Base-by-base conservation (phyloP, 805 yeast species). In the Pichia nanzhaoensis region DNA sequence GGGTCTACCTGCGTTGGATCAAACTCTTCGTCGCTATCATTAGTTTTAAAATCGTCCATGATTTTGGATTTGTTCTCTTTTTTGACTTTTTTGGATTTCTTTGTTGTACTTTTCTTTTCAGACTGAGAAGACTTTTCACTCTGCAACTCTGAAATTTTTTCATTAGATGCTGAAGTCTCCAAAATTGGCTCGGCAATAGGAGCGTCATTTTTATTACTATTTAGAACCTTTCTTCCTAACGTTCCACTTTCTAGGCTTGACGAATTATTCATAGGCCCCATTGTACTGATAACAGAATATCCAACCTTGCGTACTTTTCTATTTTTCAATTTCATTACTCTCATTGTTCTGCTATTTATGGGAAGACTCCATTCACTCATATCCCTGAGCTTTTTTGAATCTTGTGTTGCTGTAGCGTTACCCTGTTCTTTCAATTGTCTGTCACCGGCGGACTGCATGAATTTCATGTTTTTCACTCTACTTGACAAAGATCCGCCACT, bases 401-500 rank as follows among this genome's bases (percentile, higher is more conserved):
- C 44, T 58, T 56, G 34, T 56, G 51, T 33, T 60, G 65, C 34
- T 34, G 33, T 39, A 9, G 65, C 68, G n/a, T 61, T 59, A 33
- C 57, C 55, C 48, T 58, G 59, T 20, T 58, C 64, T 20, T 55
- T 61, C n/a, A 38, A 14, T 12, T 37, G 34, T 14, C 28, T 34
- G 17, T 48, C 45, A 33, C 65, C 70, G 19, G 73, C 76, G 31
- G 71, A 57, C 44, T 55, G 67, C 80, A 78, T 76, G 67, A 79
- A 80, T 71, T 86, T 87, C 96, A 87, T 87, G 74, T 82, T 83
- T 79, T 82, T 69, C 55, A 87, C 85, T 55, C 88, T 74, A 55
- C 77, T 76, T 22, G 93, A 83, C 46, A 79, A 65, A 39, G 62
- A 60, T 14, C 65, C 68, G 35, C 58, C 59, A 50, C 51, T 49